Evolutionary conservation across 2,329 filamentous ascomycete species (phyloP).

Genomic region (Phyllosticta capitalensis): DNA sequence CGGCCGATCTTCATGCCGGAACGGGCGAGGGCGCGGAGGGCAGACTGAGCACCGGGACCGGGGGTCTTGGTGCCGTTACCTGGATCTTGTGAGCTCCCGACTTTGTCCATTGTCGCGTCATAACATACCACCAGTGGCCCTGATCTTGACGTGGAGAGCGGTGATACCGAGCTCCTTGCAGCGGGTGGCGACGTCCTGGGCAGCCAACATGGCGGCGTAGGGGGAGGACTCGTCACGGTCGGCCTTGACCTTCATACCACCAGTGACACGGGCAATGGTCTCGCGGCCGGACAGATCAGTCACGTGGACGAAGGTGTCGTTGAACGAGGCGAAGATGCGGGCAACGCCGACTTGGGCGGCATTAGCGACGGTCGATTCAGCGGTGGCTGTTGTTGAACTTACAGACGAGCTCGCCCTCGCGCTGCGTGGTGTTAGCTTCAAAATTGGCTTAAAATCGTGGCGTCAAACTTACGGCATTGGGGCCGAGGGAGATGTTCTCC

Average conservation of each 20-base stretch:
- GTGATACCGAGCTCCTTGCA: constrained; percentile 82
- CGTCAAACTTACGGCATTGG: constrained; percentile 53
- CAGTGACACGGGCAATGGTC: constrained; percentile 99
- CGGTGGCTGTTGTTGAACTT: neutral
- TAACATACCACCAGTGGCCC: constrained; percentile 85
- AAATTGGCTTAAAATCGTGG: neutral
- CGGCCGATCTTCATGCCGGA: constrained; percentile 99
- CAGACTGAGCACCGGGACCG: constrained; percentile 96
- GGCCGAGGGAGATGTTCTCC: constrained; percentile 92
- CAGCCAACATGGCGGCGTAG: constrained; percentile 99
- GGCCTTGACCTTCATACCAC: constrained; percentile 99
- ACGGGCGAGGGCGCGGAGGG: constrained; percentile 96
- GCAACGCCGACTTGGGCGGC: constrained; percentile 62
- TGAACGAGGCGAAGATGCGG: constrained; percentile 84
- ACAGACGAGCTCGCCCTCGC: constrained; percentile 61
- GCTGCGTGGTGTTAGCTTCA: constrained; percentile 21
- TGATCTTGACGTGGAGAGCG: constrained; percentile 99
- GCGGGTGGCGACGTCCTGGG: constrained; percentile 82
- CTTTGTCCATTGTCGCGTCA: neutral
- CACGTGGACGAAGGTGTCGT: constrained; percentile 71
- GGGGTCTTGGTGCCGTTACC: constrained; percentile 99
- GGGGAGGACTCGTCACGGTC: constrained; percentile 97
- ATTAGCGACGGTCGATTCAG: neutral
- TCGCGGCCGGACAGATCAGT: constrained; percentile 98
- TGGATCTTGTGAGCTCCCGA: constrained; percentile 22